A percentile compares a stretch with the other conserved stretches of the same genome.
These are phyloP conservation scores for Xylaria palmicola DNA, from an alignment of 495 filamentous ascomycete genomes.

Conservation along the genomic window DNA sequence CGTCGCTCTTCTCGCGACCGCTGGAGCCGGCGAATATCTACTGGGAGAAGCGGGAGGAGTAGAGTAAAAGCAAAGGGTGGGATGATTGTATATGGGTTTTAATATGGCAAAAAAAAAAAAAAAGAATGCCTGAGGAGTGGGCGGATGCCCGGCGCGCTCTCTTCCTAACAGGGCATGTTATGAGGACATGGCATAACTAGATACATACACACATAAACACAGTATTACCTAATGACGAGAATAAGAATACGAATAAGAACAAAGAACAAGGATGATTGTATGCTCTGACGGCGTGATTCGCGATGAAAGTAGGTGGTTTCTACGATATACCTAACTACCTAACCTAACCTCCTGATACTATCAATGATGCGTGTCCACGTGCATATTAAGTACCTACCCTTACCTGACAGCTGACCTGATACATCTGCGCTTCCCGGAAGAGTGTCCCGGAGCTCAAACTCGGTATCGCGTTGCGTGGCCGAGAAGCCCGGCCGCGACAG, in stretches of 20 bases:
- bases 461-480: too few species aligned
- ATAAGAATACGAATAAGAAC: background rate
- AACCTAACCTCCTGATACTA: too few species aligned
- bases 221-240: constrained; percentile 12
- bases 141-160: background rate
- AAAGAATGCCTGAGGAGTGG: constrained; percentile 3
- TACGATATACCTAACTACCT: too few species aligned
- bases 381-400: too few species aligned
- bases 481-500: too few species aligned
- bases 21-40: constrained; percentile 61
- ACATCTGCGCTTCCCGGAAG: too few species aligned
- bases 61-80: background rate
- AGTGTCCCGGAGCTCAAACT: too few species aligned
- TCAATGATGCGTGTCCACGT: too few species aligned
- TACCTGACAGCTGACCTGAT: too few species aligned
- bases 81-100: constrained; percentile 14
- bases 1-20: constrained; percentile 63
- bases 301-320: too few species aligned
- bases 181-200: constrained; percentile 13
- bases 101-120: constrained; percentile 13
- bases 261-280: background rate
- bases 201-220: too few species aligned
- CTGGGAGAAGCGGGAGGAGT: constrained; percentile 60
- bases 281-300: too few species aligned
- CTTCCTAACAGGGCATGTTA: constrained; percentile 2